phyloP scores from a whole-genome alignment of 169 alveolate species.

The Eimeria falciformis region DNA sequence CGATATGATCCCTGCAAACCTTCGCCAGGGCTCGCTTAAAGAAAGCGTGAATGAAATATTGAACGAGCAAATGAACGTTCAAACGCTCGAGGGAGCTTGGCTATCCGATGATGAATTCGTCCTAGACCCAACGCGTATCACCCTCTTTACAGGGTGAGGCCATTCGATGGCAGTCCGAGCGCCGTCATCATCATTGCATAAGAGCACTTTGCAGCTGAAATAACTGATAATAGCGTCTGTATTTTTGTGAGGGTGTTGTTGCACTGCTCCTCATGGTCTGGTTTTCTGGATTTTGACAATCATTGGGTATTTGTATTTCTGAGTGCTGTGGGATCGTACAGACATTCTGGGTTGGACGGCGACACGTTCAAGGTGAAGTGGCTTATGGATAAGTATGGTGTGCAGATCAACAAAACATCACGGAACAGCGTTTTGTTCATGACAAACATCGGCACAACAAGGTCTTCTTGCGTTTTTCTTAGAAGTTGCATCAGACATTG shows the following conservation, averaged over 20 bases:
- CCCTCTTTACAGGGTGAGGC: constrained; percentile 79
- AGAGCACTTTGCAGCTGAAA: too few species aligned
- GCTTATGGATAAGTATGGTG: constrained; percentile 84
- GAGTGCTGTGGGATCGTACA: neutral
- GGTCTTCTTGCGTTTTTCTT: constrained; percentile 81
- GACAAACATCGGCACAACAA: constrained; percentile 83
- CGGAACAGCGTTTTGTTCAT: constrained; percentile 81
- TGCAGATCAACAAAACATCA: constrained; percentile 82
- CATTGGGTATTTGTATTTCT: neutral
- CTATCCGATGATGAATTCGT: constrained; percentile 83
- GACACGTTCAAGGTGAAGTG: constrained; percentile 84
- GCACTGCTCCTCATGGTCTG: neutral
- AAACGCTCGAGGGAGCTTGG: constrained; percentile 79
- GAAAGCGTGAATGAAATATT: neutral
- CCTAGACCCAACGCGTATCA: constrained; percentile 82
- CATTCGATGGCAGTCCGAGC: too few species aligned
- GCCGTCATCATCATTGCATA: too few species aligned
- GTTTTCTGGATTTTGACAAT: neutral
- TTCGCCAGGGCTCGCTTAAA: constrained; percentile 32
- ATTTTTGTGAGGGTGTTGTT: neutral
- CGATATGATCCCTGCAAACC: constrained; percentile 57
- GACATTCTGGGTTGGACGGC: constrained; percentile 79
- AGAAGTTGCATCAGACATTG: constrained; percentile 77
- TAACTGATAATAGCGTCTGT: neutral
- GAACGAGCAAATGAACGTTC: constrained; percentile 38